Conservation (phyloP, 1,284 basidiomycete species). For the Rhodotorula sp. region DNA sequence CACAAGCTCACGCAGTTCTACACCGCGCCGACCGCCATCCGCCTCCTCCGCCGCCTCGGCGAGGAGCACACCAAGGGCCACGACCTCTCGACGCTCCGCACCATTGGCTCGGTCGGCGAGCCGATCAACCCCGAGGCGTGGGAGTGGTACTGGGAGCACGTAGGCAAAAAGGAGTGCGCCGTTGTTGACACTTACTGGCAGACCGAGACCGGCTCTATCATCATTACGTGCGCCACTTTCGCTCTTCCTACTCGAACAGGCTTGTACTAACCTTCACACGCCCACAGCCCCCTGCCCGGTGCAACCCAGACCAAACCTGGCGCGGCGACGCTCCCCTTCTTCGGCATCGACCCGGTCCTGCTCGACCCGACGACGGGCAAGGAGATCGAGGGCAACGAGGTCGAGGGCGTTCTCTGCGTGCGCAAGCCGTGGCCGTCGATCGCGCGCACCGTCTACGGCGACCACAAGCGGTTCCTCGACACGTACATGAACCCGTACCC, state of each 20-base stretch:
- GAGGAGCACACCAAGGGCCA: slow-evolving; percentile 81
- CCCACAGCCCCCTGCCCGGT: slow-evolving; percentile 74
- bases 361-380: slow-evolving; percentile 78
- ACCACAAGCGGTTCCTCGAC: slow-evolving; percentile 89
- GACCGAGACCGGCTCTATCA: slow-evolving; percentile 96
- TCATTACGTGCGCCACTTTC: slow-evolving; percentile 66
- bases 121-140: slow-evolving; percentile 99
- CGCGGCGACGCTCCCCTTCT: slow-evolving; percentile 95
- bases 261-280: not conserved
- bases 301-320: slow-evolving; percentile 96
- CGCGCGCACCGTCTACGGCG: slow-evolving; percentile 88
- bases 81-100: slow-evolving; percentile 80
- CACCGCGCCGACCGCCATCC: slow-evolving; percentile 82
- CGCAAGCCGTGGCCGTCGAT: slow-evolving; percentile 93
- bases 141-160: slow-evolving; percentile 97
- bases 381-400: slow-evolving; percentile 64
- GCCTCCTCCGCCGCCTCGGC: slow-evolving; percentile 84
- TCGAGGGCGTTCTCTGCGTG: slow-evolving; percentile 88
- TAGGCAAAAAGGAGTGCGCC: slow-evolving; percentile 84
- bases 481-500: slow-evolving; percentile 93
- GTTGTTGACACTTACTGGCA: slow-evolving; percentile 83
- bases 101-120: slow-evolving; percentile 92
- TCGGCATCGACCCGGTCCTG: slow-evolving; percentile 86
- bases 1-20: slow-evolving; percentile 93
- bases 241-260: not conserved